Percentiles rank a stretch among this genome's conserved stretches.
phyloP scores from a whole-genome alignment of 768 basidiomycete genomes.

The Lentinus tigrinus region DNA sequence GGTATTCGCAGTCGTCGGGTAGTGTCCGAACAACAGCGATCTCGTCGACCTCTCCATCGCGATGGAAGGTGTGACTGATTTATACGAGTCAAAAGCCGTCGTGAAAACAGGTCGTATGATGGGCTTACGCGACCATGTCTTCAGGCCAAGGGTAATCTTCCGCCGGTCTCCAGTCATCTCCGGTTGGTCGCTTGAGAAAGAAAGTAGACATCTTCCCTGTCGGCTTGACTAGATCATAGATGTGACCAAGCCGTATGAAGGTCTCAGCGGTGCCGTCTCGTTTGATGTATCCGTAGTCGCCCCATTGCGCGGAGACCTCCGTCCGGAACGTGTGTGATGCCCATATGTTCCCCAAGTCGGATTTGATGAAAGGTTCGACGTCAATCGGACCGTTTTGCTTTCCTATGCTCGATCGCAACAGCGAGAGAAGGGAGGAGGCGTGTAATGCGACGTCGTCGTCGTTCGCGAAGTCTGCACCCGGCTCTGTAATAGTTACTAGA shows the following conservation, averaged over 20 bases:
- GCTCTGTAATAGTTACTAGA: not conserved
- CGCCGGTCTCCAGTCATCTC: constrained; percentile 2
- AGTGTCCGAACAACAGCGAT: constrained; percentile 10
- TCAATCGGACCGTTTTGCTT: not conserved
- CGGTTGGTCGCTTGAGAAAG: not conserved
- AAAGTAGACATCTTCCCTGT: constrained; percentile 6
- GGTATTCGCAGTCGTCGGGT: constrained; percentile 10
- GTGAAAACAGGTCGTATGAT: no score
- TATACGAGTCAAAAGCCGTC: not conserved
- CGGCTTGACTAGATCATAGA: constrained; percentile 2
- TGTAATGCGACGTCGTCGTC: not conserved
- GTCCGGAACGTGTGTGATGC: constrained; percentile 7
- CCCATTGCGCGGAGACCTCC: not conserved
- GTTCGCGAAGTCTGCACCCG: constrained; percentile 3
- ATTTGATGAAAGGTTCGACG: not conserved
- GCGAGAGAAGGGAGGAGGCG: not conserved
- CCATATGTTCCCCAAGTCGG: constrained; percentile 5
- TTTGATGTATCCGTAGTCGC: constrained; percentile 8
- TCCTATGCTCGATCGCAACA: not conserved
- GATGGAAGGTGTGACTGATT: not conserved
- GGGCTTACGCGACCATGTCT: not conserved
- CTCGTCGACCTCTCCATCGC: not conserved
- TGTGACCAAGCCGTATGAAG: constrained; percentile 2
- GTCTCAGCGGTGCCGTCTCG: not conserved
- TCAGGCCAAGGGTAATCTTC: constrained; percentile 3